Conservation (phyloP, 2,329 filamentous ascomycete genomes). For the Sclerotinia minor region DNA sequence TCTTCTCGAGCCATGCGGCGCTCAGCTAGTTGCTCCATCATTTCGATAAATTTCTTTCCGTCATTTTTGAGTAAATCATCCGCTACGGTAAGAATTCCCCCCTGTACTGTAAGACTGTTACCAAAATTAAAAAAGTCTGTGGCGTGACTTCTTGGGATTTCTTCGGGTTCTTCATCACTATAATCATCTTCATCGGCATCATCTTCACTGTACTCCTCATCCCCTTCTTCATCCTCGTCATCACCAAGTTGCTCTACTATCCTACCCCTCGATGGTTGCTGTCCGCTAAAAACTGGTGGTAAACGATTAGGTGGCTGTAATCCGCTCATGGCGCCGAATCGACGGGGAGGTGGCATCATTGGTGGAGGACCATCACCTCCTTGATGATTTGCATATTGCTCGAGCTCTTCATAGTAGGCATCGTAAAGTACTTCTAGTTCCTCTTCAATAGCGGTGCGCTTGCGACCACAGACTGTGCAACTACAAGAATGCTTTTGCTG, state of each 20-base stretch:
- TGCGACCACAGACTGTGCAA: constrained; percentile 94
- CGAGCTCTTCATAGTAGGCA: constrained; percentile 96
- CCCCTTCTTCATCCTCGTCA: constrained; percentile 48
- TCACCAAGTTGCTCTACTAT: constrained; percentile 65
- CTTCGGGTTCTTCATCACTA: constrained; percentile 63
- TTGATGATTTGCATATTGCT: constrained; percentile 90
- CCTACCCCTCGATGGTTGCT: constrained; percentile 72
- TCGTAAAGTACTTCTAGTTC: constrained; percentile 97
- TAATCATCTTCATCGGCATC: constrained; percentile 66
- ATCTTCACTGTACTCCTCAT: constrained; percentile 49
- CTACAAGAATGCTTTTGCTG: constrained; percentile 99
- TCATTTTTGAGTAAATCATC: constrained; percentile 99
- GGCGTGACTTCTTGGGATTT: constrained; percentile 65
- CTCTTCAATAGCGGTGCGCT: constrained; percentile 95
- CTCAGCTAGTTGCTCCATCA: constrained; percentile 99
- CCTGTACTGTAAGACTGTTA: constrained; percentile 93
- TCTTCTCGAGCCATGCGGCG: constrained; percentile 96
- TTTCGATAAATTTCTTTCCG: constrained; percentile 99
- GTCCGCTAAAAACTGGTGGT: constrained; percentile 59
- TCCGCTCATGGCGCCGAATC: constrained; percentile 57
- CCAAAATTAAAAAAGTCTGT: constrained; percentile 96
- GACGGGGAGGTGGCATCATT: constrained; percentile 66
- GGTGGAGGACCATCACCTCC: constrained; percentile 69
- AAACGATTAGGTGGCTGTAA: constrained; percentile 59
- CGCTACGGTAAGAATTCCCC: constrained; percentile 96